Conservation (phyloP, 1,284 basidiomycete species). For the Amylostereum areolatum region DNA sequence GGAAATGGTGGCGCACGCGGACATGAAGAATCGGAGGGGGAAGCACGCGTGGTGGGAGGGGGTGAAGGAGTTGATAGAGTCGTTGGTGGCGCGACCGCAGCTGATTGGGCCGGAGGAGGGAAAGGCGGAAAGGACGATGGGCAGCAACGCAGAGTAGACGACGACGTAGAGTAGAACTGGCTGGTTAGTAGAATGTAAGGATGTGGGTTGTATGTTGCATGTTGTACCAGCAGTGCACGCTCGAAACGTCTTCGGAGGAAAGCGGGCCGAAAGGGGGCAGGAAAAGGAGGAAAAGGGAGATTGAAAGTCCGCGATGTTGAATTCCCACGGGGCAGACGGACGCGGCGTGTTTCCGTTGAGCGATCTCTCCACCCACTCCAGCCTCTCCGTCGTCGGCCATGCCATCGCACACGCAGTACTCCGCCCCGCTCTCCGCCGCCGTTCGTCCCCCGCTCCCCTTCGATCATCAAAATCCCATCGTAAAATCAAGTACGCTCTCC, state of each 20-base stretch:
- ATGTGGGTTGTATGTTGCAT: no score
- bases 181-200: neutral
- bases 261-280: no score
- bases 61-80: constrained; percentile 67
- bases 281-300: no score
- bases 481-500: constrained; percentile 30
- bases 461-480: constrained; percentile 32
- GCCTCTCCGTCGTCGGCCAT: constrained; percentile 8
- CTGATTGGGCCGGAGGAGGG: constrained; percentile 21
- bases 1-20: constrained; percentile 82
- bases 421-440: constrained; percentile 12
- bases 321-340: no score
- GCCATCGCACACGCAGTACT: constrained; percentile 12
- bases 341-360: no score
- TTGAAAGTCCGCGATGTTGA: no score
- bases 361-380: neutral
- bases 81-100: constrained; percentile 58
- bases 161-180: neutral
- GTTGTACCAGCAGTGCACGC: no score
- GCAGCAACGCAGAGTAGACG: neutral
- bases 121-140: no score
- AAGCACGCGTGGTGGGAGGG: constrained; percentile 80
- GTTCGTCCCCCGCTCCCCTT: constrained; percentile 33
- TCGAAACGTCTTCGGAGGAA: no score
- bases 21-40: constrained; percentile 86